Evolutionary conservation across 805 yeast genomes (phyloP), one percentile per base, ranked within the genome.

Genomic region (Saturnispora bothae): DNA sequence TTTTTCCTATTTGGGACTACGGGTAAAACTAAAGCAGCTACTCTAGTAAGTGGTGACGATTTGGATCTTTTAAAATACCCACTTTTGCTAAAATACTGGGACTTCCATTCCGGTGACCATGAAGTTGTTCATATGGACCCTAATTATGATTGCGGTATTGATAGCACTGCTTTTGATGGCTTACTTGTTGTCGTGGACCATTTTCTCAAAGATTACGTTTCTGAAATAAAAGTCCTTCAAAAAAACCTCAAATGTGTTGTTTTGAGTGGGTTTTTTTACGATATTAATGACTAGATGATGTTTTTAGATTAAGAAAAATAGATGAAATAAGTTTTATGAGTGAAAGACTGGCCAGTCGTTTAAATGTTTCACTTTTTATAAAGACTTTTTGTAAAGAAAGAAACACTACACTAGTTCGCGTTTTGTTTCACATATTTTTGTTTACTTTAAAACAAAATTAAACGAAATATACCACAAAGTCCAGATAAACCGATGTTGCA

Each of bases 1-100:
- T 70, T 76, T 4, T 66, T 71, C 8, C 56, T 78, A 38, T 66
- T 79, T 47, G 76, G 72, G 21, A 61, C 69, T 15, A 65, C 73
- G 19, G 71, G 74, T 5, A 66, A 65, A 31, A 59, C 60, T 4
- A 43, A 77, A 32, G 43, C 63, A 4, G 50, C 54, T 32, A 53
- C 80, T 30, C 26, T 53, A 17, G 23, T 47, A 1, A 29, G 41
- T 7, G 41, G 43, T 9, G 36, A 36, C n/a, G 54, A 54, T 21
- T 36, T 68, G 10, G 31, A 38, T 51, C 1, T 45, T 1, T 43
- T 60, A 14, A 41, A 47, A 1, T 40, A 41, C 10, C 61, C 73
- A 0, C 63, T 67, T 1, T 44, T 53, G 6, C 48, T 53, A 12
- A 51, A 52, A 14, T 45, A 38, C 9, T 73, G 78, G 78, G 54